These are phyloP conservation scores for Brassica juncea DNA, from an alignment of 345 rosid species.

Conservation along the genomic window DNA sequence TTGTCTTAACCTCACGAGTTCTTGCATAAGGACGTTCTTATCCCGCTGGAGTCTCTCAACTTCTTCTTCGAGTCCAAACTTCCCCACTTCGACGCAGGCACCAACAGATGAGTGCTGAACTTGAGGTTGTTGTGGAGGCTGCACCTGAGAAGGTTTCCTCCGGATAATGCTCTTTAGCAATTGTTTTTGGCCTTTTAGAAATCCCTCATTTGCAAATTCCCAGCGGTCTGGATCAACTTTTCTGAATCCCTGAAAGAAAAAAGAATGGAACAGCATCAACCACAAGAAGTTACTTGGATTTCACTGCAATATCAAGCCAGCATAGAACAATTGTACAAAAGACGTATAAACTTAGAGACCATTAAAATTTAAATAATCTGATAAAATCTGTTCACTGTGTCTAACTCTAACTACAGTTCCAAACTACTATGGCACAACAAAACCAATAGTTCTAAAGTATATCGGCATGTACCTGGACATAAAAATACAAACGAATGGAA, in stretches of 20 bases:
- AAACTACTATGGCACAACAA: constrained; percentile 29
- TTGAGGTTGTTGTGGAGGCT: constrained; percentile 54
- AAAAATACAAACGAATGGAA: constrained; percentile 35
- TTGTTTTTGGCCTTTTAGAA: constrained; percentile 81
- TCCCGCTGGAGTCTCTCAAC: constrained; percentile 84
- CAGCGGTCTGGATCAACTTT: constrained; percentile 93
- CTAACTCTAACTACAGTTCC: constrained; percentile 16
- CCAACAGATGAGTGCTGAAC: constrained; percentile 68
- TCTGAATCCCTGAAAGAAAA: constrained; percentile 64
- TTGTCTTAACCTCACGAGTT: constrained; percentile 85
- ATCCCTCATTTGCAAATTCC: constrained; percentile 91
- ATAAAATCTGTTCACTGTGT: background rate
- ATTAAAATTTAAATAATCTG: background rate
- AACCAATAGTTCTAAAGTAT: constrained; percentile 32
- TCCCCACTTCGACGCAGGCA: constrained; percentile 86
- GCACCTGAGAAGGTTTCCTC: constrained; percentile 70
- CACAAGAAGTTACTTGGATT: constrained; percentile 10
- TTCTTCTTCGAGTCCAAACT: constrained; percentile 85
- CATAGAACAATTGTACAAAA: constrained; percentile 5
- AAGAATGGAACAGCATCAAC: constrained; percentile 24
- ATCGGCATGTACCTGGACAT: constrained; percentile 34
- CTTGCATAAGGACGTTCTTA: constrained; percentile 91
- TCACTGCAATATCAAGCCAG: constrained; percentile 10
- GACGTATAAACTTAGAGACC: constrained; percentile 8
- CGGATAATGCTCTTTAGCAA: constrained; percentile 65